Conservation (phyloP, 2,329 filamentous ascomycete species). For the Coniochaeta sp. region DNA sequence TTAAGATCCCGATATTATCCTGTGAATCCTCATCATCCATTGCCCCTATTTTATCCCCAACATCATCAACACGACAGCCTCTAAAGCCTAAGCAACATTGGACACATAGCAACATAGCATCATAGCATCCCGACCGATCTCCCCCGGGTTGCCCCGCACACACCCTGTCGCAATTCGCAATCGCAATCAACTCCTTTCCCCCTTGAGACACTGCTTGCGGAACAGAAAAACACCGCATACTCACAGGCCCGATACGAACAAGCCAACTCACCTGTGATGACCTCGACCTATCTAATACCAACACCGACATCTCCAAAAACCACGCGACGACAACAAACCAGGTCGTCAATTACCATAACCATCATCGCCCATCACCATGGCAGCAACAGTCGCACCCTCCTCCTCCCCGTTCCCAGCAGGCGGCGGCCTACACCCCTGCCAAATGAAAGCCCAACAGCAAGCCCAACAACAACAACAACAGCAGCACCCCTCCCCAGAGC, state of each 20-base stretch:
- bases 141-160: conserved; percentile 1
- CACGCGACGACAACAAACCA: background rate
- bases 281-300: background rate
- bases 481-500: no score
- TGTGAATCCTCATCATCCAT: no score
- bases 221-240: background rate
- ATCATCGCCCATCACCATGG: conserved; percentile 15
- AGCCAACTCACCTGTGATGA: background rate
- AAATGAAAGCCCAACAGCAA: background rate
- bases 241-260: background rate
- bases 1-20: background rate
- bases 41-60: no score
- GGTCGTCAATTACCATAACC: background rate
- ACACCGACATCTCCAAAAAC: background rate
- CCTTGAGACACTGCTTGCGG: background rate
- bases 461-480: conserved; percentile 10
- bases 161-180: background rate
- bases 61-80: background rate
- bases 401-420: conserved; percentile 12
- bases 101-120: no score
- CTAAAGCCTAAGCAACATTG: background rate
- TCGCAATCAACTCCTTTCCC: background rate
- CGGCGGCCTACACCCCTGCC: conserved; percentile 12
- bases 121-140: no score
- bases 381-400: conserved; percentile 18